Percentiles rank a stretch among this genome's conserved stretches.
Conservation (phyloP, 2,329 filamentous ascomycete genomes). For the Nothophoma quercina region DNA sequence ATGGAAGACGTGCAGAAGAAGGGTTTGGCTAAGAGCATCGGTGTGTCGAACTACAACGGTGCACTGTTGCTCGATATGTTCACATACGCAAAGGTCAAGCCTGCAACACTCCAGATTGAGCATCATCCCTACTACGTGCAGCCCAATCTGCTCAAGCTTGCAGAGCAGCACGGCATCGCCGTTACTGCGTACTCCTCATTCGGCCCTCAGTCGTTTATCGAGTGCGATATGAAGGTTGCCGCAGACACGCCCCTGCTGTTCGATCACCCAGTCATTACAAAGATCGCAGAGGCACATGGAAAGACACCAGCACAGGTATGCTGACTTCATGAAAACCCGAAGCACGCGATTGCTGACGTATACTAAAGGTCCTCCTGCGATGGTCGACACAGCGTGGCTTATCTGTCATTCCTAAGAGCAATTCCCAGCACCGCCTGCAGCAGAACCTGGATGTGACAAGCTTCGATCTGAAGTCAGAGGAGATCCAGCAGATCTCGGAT, state of each 20-base stretch:
- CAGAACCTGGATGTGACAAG: conserved; percentile 43
- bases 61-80: conserved; percentile 62
- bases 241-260: conserved; percentile 41
- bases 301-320: conserved; percentile 73
- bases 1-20: conserved; percentile 50
- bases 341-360: not conserved
- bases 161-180: conserved; percentile 42
- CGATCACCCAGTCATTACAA: conserved; percentile 66
- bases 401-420: conserved; percentile 50
- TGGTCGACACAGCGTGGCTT: conserved; percentile 55
- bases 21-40: conserved; percentile 56
- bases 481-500: conserved; percentile 41
- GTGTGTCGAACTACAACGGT: conserved; percentile 48
- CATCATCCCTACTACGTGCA: conserved; percentile 50
- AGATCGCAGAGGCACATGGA: conserved; percentile 68
- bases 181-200: conserved; percentile 50
- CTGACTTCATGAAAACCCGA: not conserved
- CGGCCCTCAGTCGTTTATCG: conserved; percentile 56
- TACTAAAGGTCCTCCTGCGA: conserved; percentile 10
- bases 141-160: conserved; percentile 45
- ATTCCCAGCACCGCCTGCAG: conserved; percentile 29
- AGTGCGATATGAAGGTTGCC: conserved; percentile 21
- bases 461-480: conserved; percentile 33
- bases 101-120: conserved; percentile 48
- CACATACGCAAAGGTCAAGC: conserved; percentile 55